Base-by-base conservation (phyloP, 1,139 yeast genomes). In the Zhuliangozyma parablackwelliae region DNA sequence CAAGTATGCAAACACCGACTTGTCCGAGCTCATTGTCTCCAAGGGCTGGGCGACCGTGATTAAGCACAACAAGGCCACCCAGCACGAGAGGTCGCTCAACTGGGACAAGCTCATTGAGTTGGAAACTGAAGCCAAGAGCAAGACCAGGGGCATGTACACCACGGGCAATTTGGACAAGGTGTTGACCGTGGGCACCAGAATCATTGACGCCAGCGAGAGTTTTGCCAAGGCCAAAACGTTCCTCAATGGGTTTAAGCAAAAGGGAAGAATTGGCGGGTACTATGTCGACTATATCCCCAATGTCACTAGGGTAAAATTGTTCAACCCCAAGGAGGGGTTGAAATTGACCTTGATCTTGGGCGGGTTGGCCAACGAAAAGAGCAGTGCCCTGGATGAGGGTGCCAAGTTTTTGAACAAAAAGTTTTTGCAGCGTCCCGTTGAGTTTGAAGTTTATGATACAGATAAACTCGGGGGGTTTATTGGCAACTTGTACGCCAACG, bases 401-500 rank as follows among this genome's bases (percentile, higher is more conserved):
- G 56, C 78, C 32, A 75, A 70, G 34, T 79, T 63, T 51, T 72
- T 82, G 46, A 71, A 69, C 51, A 72, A 69, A 43, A 72, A 74
- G 45, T 69, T 76, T 38, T 69, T 80, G 56, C 96, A 88, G 63
- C 75, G 88, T 53, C 85, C 80, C 46, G 83, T 86, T 33, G 80
- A 76, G 47, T 68, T 87, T 47, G 82, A 82, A 39, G 74, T 87
- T 23, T 76, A 78, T 46, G 82, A 77, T 42, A 74, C 76, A 38
- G 96, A 88, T 56, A 84, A 81, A 53, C 70, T 82, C 42, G 96
- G 96, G 41, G 86, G 85, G 0, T 88, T 87, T 50, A 78, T 86
- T 54, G 95, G 95, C 36, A 78, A 82, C 49, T 52, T 86, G 37
- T 83, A 65, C 53, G 54, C 78, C 10, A 75, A 75, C 21, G 71